Evolutionary conservation across 179 eudicot genomes (phyloP), one percentile per base, ranked within the genome.

Genomic region (Carnegiea gigantea): DNA sequence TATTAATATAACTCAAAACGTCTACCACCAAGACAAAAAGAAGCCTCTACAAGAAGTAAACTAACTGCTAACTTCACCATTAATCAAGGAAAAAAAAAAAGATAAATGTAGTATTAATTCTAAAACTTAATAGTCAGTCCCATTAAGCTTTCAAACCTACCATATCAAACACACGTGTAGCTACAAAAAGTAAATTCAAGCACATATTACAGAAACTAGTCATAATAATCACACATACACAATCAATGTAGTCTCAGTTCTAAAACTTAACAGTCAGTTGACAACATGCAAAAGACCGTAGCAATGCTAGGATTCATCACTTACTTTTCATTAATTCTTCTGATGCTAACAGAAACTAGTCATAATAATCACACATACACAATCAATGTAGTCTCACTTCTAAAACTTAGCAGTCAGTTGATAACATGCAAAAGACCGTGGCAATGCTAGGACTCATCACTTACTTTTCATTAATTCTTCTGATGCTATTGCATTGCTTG

Each of bases 401-500:
- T 43, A n/a, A 46, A 44, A 73, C 46, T 40, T 6, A n/a, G 46
- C 15, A 73, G 8, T 73, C 9, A n/a, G 4, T 10, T 20, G 21
- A n/a, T 49, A 59, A 60, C 73, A 23, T 46, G 73, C 33, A 76
- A 13, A 54, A 64, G 40, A 40, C 68, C 14, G 68, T 20, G 17
- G 71, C 33, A 80, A 75, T 48, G 44, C 23, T 4, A 15, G 76
- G 62, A 36, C 78, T 76, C 54, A 75, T 24, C 75, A n/a, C 84
- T 86, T 85, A 90, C 99, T 92, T 85, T 85, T 85, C 86, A 88
- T 94, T 80, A 95, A 65, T 77, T 91, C 84, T 76, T 90, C 86
- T 80, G 88, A 83, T 67, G 98, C 97, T 79, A 80, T 65, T 68
- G 90, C 87, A 83, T 94, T 90, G 89, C 93, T 95, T 70, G 98